phyloP scores from a whole-genome alignment of 495 filamentous ascomycete genomes.

The Amniculicola lignicola region DNA sequence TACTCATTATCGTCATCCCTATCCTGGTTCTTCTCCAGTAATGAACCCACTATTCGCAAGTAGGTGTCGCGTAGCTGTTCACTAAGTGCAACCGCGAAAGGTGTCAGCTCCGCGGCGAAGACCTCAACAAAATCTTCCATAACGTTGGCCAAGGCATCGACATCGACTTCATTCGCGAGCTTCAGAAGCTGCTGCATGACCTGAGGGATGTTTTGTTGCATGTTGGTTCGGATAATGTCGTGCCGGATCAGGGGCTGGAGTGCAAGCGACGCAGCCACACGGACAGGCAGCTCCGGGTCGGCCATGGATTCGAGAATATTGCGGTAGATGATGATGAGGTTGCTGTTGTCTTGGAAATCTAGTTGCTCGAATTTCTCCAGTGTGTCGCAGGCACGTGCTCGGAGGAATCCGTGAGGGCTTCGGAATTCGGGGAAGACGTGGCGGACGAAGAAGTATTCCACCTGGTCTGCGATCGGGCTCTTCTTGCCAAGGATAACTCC shows the following conservation, averaged over 20 bases:
- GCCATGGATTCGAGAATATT: constrained; percentile 98
- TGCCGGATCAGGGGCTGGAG: constrained; percentile 94
- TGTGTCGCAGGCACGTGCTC: constrained; percentile 92
- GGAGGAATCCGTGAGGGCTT: constrained; percentile 86
- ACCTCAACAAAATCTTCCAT: constrained; percentile 99
- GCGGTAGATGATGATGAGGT: constrained; percentile 89
- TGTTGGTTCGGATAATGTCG: constrained; percentile 84
- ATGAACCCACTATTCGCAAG: constrained; percentile 84
- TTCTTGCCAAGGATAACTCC: constrained; percentile 95
- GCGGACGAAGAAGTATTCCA: constrained; percentile 98
- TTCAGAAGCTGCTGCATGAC: constrained; percentile 99
- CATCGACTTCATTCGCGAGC: constrained; percentile 91
- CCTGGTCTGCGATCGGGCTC: constrained; percentile 93
- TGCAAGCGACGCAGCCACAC: constrained; percentile 91
- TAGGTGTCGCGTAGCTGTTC: constrained; percentile 97
- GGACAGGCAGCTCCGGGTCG: constrained; percentile 82
- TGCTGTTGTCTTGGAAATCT: constrained; percentile 91
- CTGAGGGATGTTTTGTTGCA: constrained; percentile 98
- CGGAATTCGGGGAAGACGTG: constrained; percentile 98
- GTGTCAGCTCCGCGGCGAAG: constrained; percentile 90
- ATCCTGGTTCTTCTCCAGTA: constrained; percentile 74
- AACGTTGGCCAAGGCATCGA: constrained; percentile 94
- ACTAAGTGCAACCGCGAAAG: constrained; percentile 95
- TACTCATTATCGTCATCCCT: constrained; percentile 73
- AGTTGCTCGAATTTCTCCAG: constrained; percentile 96